phyloP scores from a whole-genome alignment of 768 basidiomycete species.

The Lepiota brunneoincarnata region DNA sequence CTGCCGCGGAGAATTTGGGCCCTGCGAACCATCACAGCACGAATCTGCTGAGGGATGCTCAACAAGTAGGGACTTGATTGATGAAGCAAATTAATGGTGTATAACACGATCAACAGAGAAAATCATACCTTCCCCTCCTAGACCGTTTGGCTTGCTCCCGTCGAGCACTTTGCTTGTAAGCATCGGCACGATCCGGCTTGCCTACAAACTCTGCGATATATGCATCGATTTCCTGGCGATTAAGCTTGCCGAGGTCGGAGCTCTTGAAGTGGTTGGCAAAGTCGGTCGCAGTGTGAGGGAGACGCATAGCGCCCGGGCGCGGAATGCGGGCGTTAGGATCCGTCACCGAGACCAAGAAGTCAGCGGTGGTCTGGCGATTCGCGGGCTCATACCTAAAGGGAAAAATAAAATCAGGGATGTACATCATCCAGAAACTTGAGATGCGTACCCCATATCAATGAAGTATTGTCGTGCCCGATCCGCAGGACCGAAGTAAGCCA shows the following conservation, averaged over 20 bases:
- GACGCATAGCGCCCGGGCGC: constrained; percentile 37
- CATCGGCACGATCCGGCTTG: constrained; percentile 35
- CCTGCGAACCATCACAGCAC: constrained; percentile 41
- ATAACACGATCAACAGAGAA: not conserved
- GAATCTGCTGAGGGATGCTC: constrained; percentile 43
- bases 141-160: constrained; percentile 50
- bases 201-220: constrained; percentile 46
- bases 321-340: constrained; percentile 56
- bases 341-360: constrained; percentile 62
- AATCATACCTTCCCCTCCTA: constrained; percentile 29
- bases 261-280: constrained; percentile 48
- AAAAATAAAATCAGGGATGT: not conserved
- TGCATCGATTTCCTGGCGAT: constrained; percentile 42
- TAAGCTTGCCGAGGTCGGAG: constrained; percentile 37
- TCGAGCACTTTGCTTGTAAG: constrained; percentile 45
- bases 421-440: not conserved
- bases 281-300: constrained; percentile 55
- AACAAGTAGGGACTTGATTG: constrained; percentile 39
- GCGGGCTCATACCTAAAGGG: constrained; percentile 48
- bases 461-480: constrained; percentile 68
- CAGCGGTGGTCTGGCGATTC: constrained; percentile 62
- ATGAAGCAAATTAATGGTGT: not conserved
- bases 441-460: constrained; percentile 46
- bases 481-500: constrained; percentile 74
- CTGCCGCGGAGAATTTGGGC: constrained; percentile 44